These are phyloP conservation scores for Pyrenophora graminea DNA, from an alignment of 2,329 filamentous ascomycete genomes.

Conservation along the genomic window DNA sequence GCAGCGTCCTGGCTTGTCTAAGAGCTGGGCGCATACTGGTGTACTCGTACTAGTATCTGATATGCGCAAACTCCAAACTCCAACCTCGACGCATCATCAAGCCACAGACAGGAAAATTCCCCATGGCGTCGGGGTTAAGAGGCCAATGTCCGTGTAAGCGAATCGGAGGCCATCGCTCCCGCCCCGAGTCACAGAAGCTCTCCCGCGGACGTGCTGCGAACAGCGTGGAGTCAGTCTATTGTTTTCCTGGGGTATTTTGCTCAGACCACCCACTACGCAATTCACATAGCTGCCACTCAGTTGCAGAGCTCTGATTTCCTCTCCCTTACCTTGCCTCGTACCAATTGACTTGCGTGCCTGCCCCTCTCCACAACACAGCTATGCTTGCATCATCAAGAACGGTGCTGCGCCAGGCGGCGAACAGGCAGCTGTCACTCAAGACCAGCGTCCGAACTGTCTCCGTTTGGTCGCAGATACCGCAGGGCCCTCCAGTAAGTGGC, in stretches of 20 bases:
- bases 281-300: constrained; percentile 10
- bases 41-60: neutral
- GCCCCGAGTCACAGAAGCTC: constrained; percentile 19
- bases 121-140: constrained; percentile 19
- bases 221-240: constrained; percentile 10
- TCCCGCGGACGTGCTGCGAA: constrained; percentile 15
- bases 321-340: constrained; percentile 9
- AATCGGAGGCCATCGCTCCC: constrained; percentile 21
- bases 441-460: constrained; percentile 67
- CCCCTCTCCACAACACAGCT: constrained; percentile 18
- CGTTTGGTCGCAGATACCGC: constrained; percentile 87
- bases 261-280: constrained; percentile 24
- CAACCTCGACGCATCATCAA: constrained; percentile 14
- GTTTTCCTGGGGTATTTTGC: constrained; percentile 36
- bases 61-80: constrained; percentile 2
- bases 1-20: constrained; percentile 32
- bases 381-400: constrained; percentile 47
- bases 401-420: constrained; percentile 45
- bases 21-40: constrained; percentile 42
- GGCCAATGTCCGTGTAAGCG: constrained; percentile 14
- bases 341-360: constrained; percentile 9
- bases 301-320: constrained; percentile 14
- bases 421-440: constrained; percentile 41
- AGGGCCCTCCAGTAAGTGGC: constrained; percentile 85
- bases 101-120: constrained; percentile 24